These are phyloP conservation scores for Globisporangium okanoganense DNA, from an alignment of 352 stramenopile genomes.

Conservation along the genomic window DNA sequence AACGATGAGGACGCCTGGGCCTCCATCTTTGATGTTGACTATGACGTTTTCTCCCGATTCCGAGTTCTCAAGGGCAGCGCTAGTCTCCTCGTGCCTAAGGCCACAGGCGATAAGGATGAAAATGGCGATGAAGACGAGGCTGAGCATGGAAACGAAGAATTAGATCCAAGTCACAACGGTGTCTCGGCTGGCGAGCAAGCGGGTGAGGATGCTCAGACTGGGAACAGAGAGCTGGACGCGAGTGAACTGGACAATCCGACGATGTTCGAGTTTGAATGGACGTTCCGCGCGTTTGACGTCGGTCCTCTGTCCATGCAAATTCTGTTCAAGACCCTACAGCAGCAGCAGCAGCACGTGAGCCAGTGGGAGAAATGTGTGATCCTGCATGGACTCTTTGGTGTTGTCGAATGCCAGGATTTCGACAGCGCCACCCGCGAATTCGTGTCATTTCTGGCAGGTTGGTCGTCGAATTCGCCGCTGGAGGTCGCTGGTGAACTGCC, in stretches of 20 bases:
- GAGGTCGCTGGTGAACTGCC: no score
- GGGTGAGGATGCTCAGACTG: not conserved
- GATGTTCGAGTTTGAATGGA: constrained; percentile 52
- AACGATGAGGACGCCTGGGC: constrained; percentile 20
- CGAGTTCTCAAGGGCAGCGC: constrained; percentile 5
- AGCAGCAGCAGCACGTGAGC: constrained; percentile 3
- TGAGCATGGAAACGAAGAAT: constrained; percentile 1
- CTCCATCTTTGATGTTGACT: constrained; percentile 15
- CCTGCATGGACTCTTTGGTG: constrained; percentile 47
- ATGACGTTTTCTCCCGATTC: constrained; percentile 18
- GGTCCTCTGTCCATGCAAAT: constrained; percentile 41
- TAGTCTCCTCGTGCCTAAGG: not conserved
- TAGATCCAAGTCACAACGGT: not conserved
- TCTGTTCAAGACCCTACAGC: constrained; percentile 16
- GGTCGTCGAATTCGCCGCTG: not conserved
- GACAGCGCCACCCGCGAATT: constrained; percentile 32
- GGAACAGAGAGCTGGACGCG: not conserved
- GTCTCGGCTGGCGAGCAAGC: not conserved
- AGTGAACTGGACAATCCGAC: constrained; percentile 15
- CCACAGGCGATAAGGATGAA: constrained; percentile 11
- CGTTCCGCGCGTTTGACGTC: constrained; percentile 54
- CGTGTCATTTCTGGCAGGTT: constrained; percentile 23
- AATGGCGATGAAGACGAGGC: constrained; percentile 19
- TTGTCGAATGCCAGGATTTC: constrained; percentile 54
- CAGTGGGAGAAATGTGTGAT: constrained; percentile 21